Conservation (phyloP, 2,329 filamentous ascomycete genomes). For the Botrytis elliptica region DNA sequence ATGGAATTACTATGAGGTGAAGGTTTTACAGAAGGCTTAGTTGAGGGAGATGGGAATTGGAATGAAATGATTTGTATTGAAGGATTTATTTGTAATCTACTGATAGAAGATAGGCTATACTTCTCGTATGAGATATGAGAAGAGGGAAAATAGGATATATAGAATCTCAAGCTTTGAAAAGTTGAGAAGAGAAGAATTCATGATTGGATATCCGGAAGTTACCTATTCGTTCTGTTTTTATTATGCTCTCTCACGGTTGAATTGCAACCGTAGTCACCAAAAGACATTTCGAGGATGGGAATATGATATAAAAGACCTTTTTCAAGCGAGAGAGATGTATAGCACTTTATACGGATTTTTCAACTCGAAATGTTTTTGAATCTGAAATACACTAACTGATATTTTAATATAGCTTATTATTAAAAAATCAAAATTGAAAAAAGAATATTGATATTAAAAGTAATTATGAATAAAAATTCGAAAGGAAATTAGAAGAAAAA, state of each 20-base stretch:
- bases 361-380: no score
- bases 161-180: rapidly evolving
- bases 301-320: neutral
- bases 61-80: no score
- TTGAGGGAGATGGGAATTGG: neutral
- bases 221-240: neutral
- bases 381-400: no score
- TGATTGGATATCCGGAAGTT: no score
- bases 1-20: no score
- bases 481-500: no score
- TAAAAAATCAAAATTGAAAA: no score
- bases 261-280: neutral
- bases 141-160: neutral
- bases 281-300: neutral
- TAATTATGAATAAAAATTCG: no score
- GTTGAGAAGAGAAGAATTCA: neutral
- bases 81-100: neutral
- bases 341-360: no score
- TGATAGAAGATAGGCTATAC: neutral
- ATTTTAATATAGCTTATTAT: no score
- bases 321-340: neutral
- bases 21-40: neutral
- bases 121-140: neutral
- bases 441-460: no score
- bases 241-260: no score